Evolutionary conservation across 1,284 basidiomycete species (phyloP), one percentile per base, ranked within the genome.

Genomic region (Dichomitus squalens): DNA sequence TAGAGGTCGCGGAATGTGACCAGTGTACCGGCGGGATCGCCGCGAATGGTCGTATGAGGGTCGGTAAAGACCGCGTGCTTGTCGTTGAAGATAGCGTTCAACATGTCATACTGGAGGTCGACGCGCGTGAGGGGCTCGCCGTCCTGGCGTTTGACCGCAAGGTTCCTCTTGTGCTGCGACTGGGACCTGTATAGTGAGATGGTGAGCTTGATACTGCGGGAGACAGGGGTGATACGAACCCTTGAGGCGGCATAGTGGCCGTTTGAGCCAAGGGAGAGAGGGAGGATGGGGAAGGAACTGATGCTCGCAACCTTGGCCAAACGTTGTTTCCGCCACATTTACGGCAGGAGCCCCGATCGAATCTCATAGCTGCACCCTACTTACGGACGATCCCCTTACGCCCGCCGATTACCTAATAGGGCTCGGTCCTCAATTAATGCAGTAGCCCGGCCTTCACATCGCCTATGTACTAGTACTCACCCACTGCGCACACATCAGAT

Each of bases 101-200:
- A 84, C 49, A 95, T 80, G 75, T 95, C 91, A 73, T 87, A 93
- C 76, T 95, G 92, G 36, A 95, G 83, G 72, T 95, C 93, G 67
- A 85, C 83, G 58, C 90, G 83, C 23, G 87, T 88, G 64, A 92
- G 80, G 58, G 88, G 86, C 69, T 91, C 86, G 39, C 88, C 89
- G 70, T 92, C 90, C 64, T 81, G 80, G 65, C 84, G 84, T 74
- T 92, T 90, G 72, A 91, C 89, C 53, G 89, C 88, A 60, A 91
- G 74, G 35, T 83, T 82, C 74, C 89, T 90, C 66, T 88, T 80
- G 70, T 88, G 87, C 50, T 83, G 85, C 61, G 84, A 81, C 52
- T 73, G 69, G 2, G 68, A 58, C 60, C 88, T 90, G 64, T 38
- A 25, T 47, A 58, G 73, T 69, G 16, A 41, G 56, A 53, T 7